Evolutionary conservation across 495 filamentous ascomycete genomes (phyloP), one percentile per base, ranked within the genome.

Genomic region (Aspergillus nanangensis): DNA sequence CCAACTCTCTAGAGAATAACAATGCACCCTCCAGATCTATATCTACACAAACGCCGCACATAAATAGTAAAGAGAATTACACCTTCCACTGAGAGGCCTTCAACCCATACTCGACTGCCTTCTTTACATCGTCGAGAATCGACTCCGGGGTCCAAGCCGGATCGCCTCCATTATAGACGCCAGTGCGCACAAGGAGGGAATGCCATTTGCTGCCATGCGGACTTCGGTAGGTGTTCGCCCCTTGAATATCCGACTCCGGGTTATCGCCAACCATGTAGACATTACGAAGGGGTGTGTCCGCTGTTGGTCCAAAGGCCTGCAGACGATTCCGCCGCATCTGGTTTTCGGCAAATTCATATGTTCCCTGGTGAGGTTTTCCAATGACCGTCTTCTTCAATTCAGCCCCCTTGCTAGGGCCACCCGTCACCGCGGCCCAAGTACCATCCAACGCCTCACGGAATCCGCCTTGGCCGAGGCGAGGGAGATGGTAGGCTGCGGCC

Each of bases 251-350:
- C 22, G 82, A 87, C 58, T 88, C 88, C 0, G 93, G 92, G 53
- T 97, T 99, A 55, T 99, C 93, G 0, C 93, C 93, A n/a, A 99
- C 76, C 92, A 97, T 96, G 56, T 94, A 97, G 4, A 99, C 87
- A 11, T 71, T 77, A 55, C 68, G 63, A 47, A 95, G 58, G 13
- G 67, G 68, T 7, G 57, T 58, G 1, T 71, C 46, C 13, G 67
- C 51, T 27, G 61, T 50, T 13, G 55, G 58, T 13, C 60, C 57
- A 46, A 74, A 62, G 3, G 77, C 50, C 23, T 76, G 52, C 13
- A 66, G 52, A 11, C 88, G 75, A 51, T 90, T 82, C 24, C 65
- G 65, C 40, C 71, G 60, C 21, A 99, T 63, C 45, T 85, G 75
- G 17, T 72, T 64, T 69, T 96, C 92, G 0, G 93, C 92, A 62